Conservation (phyloP, 2,329 filamentous ascomycete species). For the Seiridium unicorne region DNA sequence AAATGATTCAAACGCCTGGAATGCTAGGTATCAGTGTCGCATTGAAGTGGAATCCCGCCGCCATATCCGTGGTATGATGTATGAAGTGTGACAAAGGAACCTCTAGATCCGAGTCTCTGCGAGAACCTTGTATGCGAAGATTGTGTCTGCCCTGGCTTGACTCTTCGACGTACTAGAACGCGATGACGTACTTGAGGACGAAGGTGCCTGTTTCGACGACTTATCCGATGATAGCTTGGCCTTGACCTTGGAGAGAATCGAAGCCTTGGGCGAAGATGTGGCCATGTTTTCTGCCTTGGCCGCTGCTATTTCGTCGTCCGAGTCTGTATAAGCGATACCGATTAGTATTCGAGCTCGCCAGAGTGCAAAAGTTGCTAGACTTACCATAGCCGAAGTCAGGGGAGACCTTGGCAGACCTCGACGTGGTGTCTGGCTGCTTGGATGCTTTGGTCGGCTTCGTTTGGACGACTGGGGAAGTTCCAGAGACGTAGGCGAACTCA, state of each 20-base stretch:
- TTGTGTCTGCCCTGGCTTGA: slow-evolving; percentile 1
- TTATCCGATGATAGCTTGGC: slow-evolving; percentile 1
- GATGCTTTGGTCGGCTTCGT: neutral
- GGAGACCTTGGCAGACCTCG: neutral
- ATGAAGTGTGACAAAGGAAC: neutral
- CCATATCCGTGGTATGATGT: neutral
- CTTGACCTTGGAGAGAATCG: slow-evolving; percentile 1
- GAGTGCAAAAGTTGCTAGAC: neutral
- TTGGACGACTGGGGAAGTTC: neutral
- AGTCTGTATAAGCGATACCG: neutral
- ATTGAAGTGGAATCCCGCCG: neutral
- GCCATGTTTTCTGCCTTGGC: neutral
- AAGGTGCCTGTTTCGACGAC: neutral
- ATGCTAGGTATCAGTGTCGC: neutral
- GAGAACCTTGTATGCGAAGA: slow-evolving; percentile 1
- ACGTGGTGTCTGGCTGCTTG: neutral
- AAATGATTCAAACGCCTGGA: no score
- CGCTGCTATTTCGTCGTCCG: slow-evolving; percentile 4
- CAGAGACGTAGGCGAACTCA: neutral
- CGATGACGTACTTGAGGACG: neutral
- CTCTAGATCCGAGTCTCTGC: neutral
- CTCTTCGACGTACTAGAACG: neutral
- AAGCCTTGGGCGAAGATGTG: neutral
- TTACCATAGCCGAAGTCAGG: neutral
- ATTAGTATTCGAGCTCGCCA: no score